These are phyloP conservation scores for Chlamydomonas sphaeroides DNA, from an alignment of 139 green algal species.

Conservation along the genomic window DNA sequence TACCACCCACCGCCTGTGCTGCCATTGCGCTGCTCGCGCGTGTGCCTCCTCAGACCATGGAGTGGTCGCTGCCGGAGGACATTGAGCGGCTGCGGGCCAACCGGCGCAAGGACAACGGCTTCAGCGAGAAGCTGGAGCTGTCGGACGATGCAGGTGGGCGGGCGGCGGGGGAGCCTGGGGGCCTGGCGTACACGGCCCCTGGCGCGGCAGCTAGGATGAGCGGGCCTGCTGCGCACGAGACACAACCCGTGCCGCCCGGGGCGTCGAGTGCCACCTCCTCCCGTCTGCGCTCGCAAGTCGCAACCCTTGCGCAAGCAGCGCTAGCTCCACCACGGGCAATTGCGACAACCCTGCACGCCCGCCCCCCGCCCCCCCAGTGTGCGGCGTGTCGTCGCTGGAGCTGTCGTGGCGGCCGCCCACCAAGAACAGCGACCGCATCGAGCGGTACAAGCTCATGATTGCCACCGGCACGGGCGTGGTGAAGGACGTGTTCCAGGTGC, in stretches of 20 bases:
- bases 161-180: not conserved
- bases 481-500: constrained; percentile 73
- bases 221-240: no score
- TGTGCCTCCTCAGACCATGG: constrained; percentile 46
- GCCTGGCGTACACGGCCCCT: no score
- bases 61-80: constrained; percentile 74
- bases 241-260: no score
- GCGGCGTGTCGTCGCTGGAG: constrained; percentile 58
- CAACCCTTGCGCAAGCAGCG: no score
- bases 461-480: constrained; percentile 81
- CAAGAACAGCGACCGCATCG: constrained; percentile 81
- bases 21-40: no score
- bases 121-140: constrained; percentile 65
- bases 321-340: no score
- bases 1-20: no score
- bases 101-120: constrained; percentile 59
- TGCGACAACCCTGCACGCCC: not conserved
- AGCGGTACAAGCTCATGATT: constrained; percentile 89
- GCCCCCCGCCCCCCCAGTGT: not conserved
- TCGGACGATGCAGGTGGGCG: constrained; percentile 22
- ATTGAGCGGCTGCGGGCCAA: constrained; percentile 72
- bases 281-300: no score
- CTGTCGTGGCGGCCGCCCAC: constrained; percentile 81
- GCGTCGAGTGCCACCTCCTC: no score
- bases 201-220: no score